phyloP scores from a whole-genome alignment of 2,329 filamentous ascomycete species.

The Clonostachys rhizophaga region DNA sequence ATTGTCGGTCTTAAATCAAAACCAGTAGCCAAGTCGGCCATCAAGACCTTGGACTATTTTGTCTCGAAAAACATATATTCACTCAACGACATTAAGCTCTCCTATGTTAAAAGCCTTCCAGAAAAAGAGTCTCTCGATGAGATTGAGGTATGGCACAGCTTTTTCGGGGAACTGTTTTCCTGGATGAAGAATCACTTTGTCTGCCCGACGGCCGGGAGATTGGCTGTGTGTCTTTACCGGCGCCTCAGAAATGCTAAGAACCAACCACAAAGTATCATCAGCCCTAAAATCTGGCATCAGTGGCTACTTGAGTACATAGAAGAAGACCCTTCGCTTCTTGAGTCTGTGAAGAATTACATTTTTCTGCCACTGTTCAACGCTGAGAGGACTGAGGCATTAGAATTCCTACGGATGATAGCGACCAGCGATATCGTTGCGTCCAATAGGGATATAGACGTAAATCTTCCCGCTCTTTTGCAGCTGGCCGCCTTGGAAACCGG shows the following conservation, averaged over 20 bases:
- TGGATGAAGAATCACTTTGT: conserved; percentile 39
- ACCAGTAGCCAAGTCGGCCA: conserved; percentile 63
- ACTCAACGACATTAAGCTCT: conserved; percentile 35
- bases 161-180: neutral
- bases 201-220: conserved; percentile 55
- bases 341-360: conserved; percentile 60
- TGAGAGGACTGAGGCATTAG: conserved; percentile 46
- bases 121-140: neutral
- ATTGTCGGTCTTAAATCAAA: conserved; percentile 56
- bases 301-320: conserved; percentile 50
- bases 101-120: conserved; percentile 23
- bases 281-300: conserved; percentile 43
- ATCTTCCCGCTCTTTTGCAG: conserved; percentile 53
- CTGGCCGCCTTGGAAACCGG: conserved; percentile 66
- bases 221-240: conserved; percentile 53
- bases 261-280: conserved; percentile 15
- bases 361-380: conserved; percentile 58
- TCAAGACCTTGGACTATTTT: conserved; percentile 64
- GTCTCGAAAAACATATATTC: conserved; percentile 54
- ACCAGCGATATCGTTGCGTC: conserved; percentile 36
- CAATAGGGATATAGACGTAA: conserved; percentile 37
- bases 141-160: neutral
- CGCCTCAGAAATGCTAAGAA: conserved; percentile 27
- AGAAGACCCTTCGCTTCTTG: conserved; percentile 46
- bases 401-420: conserved; percentile 56